Base-by-base conservation (phyloP, 2,329 filamentous ascomycete genomes). In the Pseudogymnoascus sp. region DNA sequence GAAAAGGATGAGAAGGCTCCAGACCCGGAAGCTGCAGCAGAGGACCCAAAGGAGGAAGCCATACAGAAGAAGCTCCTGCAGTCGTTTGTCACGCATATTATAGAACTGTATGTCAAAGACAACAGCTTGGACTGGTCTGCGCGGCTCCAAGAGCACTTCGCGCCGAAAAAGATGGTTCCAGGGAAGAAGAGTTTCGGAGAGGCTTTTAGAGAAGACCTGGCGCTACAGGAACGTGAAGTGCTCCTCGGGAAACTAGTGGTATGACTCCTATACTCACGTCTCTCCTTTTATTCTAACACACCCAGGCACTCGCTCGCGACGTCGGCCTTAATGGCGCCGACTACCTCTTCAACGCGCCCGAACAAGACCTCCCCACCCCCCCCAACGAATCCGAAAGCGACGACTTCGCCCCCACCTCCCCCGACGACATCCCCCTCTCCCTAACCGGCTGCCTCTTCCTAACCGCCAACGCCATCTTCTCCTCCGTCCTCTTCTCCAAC, bases 81-180 rank as follows among this genome's bases (percentile, higher is more conserved):
- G 71, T 86, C 87, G 1, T 93, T 95, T 73, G 80, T 91, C n/a
- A 91, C 88, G 0, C 89, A 90, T 71, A 77, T 93, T 17, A 76
- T 93, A 10, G 89, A 93, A 72, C 83, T 87, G 53, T 93, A 91
- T 68, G 81, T 90, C 65, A 85, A 86, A 67, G 78, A 76, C 6
- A 82, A 86, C 67, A 77, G 78, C 23, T 73, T 88, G 73, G 81
- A 83, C 53, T 88, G 85, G 86, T 81, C 85, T 1, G 77, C 82
- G 13, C 78, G 90, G 61, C 74, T 92, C 63, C 79, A 89, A 66
- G 90, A 93, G 74, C 86, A 82, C 65, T 84, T 87, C 67, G 79
- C 84, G 62, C 89, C 89, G 0, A 80, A 84, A 63, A 85, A 81
- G 69, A 79, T 85, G 21, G 80, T 92, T 6, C 82, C 84, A 0